These are phyloP conservation scores for Geotrichum macrosporum DNA, from an alignment of 1,139 yeast genomes.

Conservation along the genomic window DNA sequence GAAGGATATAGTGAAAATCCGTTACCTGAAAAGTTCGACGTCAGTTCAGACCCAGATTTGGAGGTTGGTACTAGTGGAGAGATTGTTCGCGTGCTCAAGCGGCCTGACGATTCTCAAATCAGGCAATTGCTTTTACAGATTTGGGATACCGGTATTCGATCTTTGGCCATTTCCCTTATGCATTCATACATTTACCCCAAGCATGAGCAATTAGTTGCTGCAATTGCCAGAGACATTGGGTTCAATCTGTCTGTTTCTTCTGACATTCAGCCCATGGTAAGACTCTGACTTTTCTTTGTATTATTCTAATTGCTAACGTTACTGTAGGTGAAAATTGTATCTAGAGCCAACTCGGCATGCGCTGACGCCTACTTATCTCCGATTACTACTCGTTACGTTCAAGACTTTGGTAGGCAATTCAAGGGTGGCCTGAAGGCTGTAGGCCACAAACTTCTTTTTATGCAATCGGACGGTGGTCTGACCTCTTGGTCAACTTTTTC, in stretches of 20 bases:
- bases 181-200: conserved; percentile 67
- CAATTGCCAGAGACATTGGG: conserved; percentile 55
- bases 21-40: conserved; percentile 35
- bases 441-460: conserved; percentile 47
- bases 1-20: conserved; percentile 66
- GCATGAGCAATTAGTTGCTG: conserved; percentile 58
- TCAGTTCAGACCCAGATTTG: conserved; percentile 36
- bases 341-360: conserved; percentile 66
- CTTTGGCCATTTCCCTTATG: conserved; percentile 62
- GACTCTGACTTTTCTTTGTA: background rate
- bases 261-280: conserved; percentile 58
- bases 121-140: conserved; percentile 42
- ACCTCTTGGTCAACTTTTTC: conserved; percentile 47
- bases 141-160: conserved; percentile 53
- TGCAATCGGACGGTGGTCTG: conserved; percentile 59
- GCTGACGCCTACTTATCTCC: conserved; percentile 81
- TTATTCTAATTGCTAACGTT: background rate
- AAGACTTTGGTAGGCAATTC: conserved; percentile 59
- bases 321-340: conserved; percentile 53
- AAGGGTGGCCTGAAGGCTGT: conserved; percentile 46
- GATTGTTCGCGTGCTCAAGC: conserved; percentile 50
- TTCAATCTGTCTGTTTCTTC: conserved; percentile 66
- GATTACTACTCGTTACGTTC: conserved; percentile 57
- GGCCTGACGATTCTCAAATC: conserved; percentile 46
- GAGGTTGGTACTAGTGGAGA: conserved; percentile 62